Evolutionary conservation across 1,284 basidiomycete species (phyloP), one percentile per base, ranked within the genome.

Genomic region (Omphalotus olearius): DNA sequence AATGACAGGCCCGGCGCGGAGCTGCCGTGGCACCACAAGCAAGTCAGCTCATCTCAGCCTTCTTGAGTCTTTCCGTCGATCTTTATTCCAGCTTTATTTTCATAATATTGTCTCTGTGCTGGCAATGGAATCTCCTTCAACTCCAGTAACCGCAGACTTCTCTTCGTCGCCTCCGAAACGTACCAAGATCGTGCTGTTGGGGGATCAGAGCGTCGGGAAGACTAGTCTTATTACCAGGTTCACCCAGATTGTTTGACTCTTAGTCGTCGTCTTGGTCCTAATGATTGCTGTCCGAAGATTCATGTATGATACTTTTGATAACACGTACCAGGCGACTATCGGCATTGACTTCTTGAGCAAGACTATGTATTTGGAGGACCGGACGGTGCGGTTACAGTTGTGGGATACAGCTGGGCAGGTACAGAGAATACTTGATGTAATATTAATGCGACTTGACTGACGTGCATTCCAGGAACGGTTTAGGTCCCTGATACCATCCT

Each of bases 251-350:
- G 70, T 56, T 39, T 52, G 58, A 61, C n/a, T 47, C 45, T 47
- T 23, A 25, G 25, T 23, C 35, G 38, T 6, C 9, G 37, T 5
- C 38, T 39, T 4, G 39, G 25, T 40, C 45, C 52, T 47, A 53
- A 52, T 46, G 16, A 44, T 11, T 38, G 18, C 42, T 20, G 47
- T 48, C n/a, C 14, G 20, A 26, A 94, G 93, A 67, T 91, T 91
- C 67, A 98, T 98, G 96, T 99, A 99, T 70, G 97, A 99, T 72
- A 98, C 97, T 0, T 99, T 99, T 69, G 97, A 99, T 77, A 98
- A 97, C 71, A 99, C 96, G 43, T 99, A 99, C 69, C 97, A 99
- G 71, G 97, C 97, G 11, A 99, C 97, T 11, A 99, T 99, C 66
- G 97, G 97, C 57, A 99, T 98, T 70, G 97, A 99, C 75, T 99